These are phyloP conservation scores for Lachancea dasiensis DNA, from an alignment of 805 yeast species.

Conservation along the genomic window DNA sequence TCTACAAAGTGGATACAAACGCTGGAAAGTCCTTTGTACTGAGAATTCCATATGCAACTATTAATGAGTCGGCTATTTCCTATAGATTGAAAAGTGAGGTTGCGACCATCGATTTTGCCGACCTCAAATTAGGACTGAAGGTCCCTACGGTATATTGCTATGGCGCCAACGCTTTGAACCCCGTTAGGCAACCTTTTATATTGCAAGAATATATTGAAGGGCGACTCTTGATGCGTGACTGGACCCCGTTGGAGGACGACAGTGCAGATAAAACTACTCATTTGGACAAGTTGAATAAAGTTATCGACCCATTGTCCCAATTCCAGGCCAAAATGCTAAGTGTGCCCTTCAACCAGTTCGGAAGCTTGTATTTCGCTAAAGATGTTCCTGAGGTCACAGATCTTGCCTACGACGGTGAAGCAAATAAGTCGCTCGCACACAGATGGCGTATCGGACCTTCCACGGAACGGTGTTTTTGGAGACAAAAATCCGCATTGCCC, in stretches of 20 bases:
- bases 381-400: slow-evolving; percentile 46
- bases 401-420: slow-evolving; percentile 57
- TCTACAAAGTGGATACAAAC: slow-evolving; percentile 66
- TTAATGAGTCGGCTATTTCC: slow-evolving; percentile 57
- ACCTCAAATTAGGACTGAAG: slow-evolving; percentile 53
- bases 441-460: slow-evolving; percentile 94
- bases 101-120: slow-evolving; percentile 84
- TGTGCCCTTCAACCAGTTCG: slow-evolving; percentile 62
- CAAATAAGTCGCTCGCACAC: slow-evolving; percentile 40
- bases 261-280: slow-evolving; percentile 42
- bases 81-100: slow-evolving; percentile 80
- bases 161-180: slow-evolving; percentile 56
- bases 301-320: slow-evolving; percentile 68
- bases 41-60: slow-evolving; percentile 79
- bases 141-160: slow-evolving; percentile 71
- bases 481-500: slow-evolving; percentile 52
- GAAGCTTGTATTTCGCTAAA: slow-evolving; percentile 73
- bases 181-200: slow-evolving; percentile 67
- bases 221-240: slow-evolving; percentile 73
- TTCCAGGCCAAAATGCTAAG: slow-evolving; percentile 51
- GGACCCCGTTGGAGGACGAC: slow-evolving; percentile 79
- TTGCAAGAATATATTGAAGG: slow-evolving; percentile 79
- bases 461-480: slow-evolving; percentile 72
- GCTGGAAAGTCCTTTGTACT: slow-evolving; percentile 59
- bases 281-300: slow-evolving; percentile 47